A percentile compares a stretch with the other conserved stretches of the same genome.
Conservation (phyloP, 2,329 filamentous ascomycete species). For the Microsporum ferrugineum region DNA sequence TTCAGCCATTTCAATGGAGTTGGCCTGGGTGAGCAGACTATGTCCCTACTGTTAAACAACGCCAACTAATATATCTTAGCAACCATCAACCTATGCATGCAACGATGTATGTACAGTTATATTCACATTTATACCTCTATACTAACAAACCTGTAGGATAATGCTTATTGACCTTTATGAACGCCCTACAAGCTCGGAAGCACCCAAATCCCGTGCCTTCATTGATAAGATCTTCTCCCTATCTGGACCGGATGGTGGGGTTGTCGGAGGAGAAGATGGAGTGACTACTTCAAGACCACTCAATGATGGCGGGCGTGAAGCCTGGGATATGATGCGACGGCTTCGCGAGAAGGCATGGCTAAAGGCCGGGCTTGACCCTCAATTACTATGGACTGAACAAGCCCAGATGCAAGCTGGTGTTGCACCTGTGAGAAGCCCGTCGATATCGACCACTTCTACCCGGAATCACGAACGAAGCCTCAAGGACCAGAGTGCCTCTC, state of each 20-base stretch:
- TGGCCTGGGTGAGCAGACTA: conserved; percentile 34
- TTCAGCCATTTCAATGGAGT: conserved; percentile 40
- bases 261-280: conserved; percentile 37
- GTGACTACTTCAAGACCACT: conserved; percentile 34
- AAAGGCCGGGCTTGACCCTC: conserved; percentile 37
- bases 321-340: conserved; percentile 39
- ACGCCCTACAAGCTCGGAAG: conserved; percentile 35
- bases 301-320: conserved; percentile 38
- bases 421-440: conserved; percentile 8
- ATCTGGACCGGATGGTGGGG: conserved; percentile 35
- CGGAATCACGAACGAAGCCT: background rate
- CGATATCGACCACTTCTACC: background rate
- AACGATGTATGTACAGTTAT: conserved; percentile 24
- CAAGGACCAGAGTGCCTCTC: conserved; percentile 9
- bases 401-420: conserved; percentile 32
- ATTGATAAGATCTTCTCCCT: conserved; percentile 38
- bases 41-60: background rate
- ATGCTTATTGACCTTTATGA: conserved; percentile 41
- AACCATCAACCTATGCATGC: conserved; percentile 37
- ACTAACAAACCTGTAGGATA: conserved; percentile 24
- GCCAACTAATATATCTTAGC: conserved; percentile 16
- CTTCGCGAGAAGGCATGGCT: conserved; percentile 39
- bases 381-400: conserved; percentile 37
- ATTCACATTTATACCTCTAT: background rate
- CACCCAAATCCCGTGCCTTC: conserved; percentile 34